phyloP scores from a whole-genome alignment of 805 yeast genomes.

The Lipomyces mesembrius region DNA sequence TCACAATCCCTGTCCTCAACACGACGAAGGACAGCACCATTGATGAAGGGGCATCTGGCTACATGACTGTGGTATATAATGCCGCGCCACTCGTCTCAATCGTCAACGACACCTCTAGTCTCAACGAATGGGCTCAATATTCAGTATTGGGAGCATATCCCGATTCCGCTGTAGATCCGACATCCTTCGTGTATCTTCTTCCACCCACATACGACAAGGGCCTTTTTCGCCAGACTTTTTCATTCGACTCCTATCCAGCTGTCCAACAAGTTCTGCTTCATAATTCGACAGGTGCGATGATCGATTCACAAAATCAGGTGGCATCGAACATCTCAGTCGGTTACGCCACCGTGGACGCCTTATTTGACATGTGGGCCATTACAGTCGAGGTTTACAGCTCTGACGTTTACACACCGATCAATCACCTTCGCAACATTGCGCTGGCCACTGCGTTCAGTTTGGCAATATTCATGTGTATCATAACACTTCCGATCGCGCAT shows the following conservation, averaged over 20 bases:
- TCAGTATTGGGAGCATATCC: conserved; percentile 33
- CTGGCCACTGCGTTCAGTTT: conserved; percentile 79
- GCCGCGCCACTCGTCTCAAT: conserved; percentile 53
- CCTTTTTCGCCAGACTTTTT: conserved; percentile 29
- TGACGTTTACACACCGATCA: conserved; percentile 66
- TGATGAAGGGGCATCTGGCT: conserved; percentile 70
- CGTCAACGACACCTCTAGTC: conserved; percentile 48
- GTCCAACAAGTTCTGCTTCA: conserved; percentile 46
- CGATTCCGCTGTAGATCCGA: conserved; percentile 43
- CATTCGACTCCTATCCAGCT: conserved; percentile 42
- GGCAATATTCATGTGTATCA: conserved; percentile 70
- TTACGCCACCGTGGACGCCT: conserved; percentile 53
- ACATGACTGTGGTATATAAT: conserved; percentile 61
- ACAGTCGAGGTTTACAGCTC: conserved; percentile 65
- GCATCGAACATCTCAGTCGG: conserved; percentile 59
- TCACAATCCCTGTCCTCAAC: conserved; percentile 76
- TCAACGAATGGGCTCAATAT: conserved; percentile 36
- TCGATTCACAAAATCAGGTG: conserved; percentile 48
- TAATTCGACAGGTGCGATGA: conserved; percentile 53
- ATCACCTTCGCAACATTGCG: conserved; percentile 66
- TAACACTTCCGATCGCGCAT: conserved; percentile 84
- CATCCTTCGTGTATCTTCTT: conserved; percentile 38
- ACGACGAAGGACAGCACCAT: conserved; percentile 69
- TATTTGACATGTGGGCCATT: conserved; percentile 68
- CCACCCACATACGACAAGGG: conserved; percentile 29